A percentile compares a stretch with the other conserved stretches of the same genome.
Evolutionary conservation across 2,329 filamentous ascomycete genomes (phyloP).

Genomic region (Penicillium sp.): DNA sequence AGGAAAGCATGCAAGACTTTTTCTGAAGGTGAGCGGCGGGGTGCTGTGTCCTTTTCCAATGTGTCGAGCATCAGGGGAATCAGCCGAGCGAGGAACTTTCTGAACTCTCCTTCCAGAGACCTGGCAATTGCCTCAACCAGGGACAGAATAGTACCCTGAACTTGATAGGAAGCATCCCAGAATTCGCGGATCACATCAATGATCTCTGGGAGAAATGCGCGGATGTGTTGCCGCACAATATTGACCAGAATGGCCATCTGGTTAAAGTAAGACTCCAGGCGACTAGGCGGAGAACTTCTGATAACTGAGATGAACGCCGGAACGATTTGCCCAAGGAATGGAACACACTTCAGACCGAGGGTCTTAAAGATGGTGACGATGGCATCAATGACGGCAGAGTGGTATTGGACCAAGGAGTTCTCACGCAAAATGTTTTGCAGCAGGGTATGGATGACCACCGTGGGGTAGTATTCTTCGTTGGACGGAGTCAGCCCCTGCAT

Average conservation of each 20-base stretch:
- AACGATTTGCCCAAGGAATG: conserved; percentile 90
- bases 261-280: conserved; percentile 95
- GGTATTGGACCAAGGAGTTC: conserved; percentile 84
- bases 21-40: conserved; percentile 80
- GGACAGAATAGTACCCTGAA: conserved; percentile 89
- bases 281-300: conserved; percentile 73
- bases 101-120: conserved; percentile 96
- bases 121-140: conserved; percentile 92
- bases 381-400: conserved; percentile 91
- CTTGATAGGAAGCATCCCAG: conserved; percentile 78
- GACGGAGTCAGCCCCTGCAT: conserved; percentile 97
- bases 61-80: conserved; percentile 93
- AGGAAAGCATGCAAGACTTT: conserved; percentile 92
- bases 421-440: conserved; percentile 87
- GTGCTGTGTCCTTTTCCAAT: conserved; percentile 80
- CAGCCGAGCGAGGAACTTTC: conserved; percentile 87
- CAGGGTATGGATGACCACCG: conserved; percentile 94
- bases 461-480: conserved; percentile 97
- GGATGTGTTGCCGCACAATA: conserved; percentile 95
- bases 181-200: conserved; percentile 85
- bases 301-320: conserved; percentile 93
- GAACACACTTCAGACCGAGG: conserved; percentile 91
- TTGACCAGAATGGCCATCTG: conserved; percentile 90
- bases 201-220: conserved; percentile 85
- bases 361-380: conserved; percentile 99